Base-by-base conservation (phyloP, 768 basidiomycete genomes). In the Tricholoma flavovirens region DNA sequence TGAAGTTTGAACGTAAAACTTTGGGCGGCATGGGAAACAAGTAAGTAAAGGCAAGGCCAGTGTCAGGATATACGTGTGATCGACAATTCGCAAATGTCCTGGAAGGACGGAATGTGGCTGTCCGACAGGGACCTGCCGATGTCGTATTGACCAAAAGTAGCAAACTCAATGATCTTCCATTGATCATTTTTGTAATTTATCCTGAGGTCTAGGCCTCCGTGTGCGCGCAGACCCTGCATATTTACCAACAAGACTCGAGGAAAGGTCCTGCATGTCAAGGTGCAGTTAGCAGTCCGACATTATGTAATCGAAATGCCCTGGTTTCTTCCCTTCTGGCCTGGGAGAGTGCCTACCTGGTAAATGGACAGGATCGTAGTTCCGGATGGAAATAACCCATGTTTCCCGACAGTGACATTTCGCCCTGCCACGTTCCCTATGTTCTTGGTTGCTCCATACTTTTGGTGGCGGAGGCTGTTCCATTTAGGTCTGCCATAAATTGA, bases 51-150 rank as follows among this genome's bases (percentile, higher is more conserved):
- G 51, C 54, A 53, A 57, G 30, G 29, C 11, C 10, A 36, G 36
- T 54, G 56, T 59, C 56, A 57, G 12, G 56, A 48, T 50, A 54
- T 36, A 46, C 59, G 45, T 49, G 45, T 26, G 49, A 54, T 29
- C 43, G 46, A 51, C 46, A 30, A 48, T 6, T 50, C 51, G 43
- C 52, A 46, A 56, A 30, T 36, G 49, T 73, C 72, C 71, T 73
- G 67, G 63, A 71, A 72, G 67, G 58, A 66, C 73, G 73, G 73
- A 71, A 51, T 59, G 69, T 71, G 72, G 69, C 71, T 72, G 72
- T 71, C 64, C 67, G 62, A 64, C 64, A 67, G 68, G 70, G 59
- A 70, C 68, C 42, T 33, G 45, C 57, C 57, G 60, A 60, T 50
- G 54, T 64, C 43, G 21, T 53, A 15, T 54, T 46, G 40, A 40